A percentile compares a stretch with the other conserved stretches of the same genome.
Conservation (phyloP, 2,329 filamentous ascomycete species). For the Trichophyton rubrum region DNA sequence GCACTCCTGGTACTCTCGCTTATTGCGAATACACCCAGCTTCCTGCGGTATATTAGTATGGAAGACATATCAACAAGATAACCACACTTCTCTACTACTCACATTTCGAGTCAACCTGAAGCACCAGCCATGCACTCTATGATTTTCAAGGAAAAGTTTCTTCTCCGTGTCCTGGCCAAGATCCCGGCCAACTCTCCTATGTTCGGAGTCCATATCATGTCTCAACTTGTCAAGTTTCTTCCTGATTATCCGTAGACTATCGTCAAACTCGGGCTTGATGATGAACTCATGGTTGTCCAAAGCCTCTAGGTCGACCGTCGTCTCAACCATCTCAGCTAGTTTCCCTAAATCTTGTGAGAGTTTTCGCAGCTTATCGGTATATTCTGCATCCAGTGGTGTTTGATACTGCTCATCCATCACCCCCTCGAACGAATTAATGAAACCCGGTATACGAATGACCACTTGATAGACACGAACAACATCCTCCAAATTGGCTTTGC, state of each 20-base stretch:
- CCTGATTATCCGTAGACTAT: constrained; percentile 71
- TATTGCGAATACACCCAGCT: constrained; percentile 85
- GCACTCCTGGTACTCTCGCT: constrained; percentile 79
- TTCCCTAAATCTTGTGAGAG: constrained; percentile 69
- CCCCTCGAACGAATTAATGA: constrained; percentile 75
- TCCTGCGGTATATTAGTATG: constrained; percentile 36
- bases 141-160: constrained; percentile 95
- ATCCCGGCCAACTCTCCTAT: constrained; percentile 62
- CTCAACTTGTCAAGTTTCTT: constrained; percentile 80
- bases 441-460: constrained; percentile 77
- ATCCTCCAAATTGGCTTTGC: constrained; percentile 83
- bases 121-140: constrained; percentile 92
- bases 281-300: constrained; percentile 96
- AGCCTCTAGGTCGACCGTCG: constrained; percentile 88
- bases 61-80: constrained; percentile 17
- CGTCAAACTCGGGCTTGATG: constrained; percentile 97
- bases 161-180: constrained; percentile 90
- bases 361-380: constrained; percentile 69
- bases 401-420: constrained; percentile 95
- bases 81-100: neutral
- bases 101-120: constrained; percentile 73
- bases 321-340: constrained; percentile 95
- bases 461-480: constrained; percentile 94
- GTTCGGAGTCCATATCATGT: constrained; percentile 72
- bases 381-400: constrained; percentile 71